phyloP scores from a whole-genome alignment of 164 flowering plant genomes.

The Tetrastigma voinierianum region DNA sequence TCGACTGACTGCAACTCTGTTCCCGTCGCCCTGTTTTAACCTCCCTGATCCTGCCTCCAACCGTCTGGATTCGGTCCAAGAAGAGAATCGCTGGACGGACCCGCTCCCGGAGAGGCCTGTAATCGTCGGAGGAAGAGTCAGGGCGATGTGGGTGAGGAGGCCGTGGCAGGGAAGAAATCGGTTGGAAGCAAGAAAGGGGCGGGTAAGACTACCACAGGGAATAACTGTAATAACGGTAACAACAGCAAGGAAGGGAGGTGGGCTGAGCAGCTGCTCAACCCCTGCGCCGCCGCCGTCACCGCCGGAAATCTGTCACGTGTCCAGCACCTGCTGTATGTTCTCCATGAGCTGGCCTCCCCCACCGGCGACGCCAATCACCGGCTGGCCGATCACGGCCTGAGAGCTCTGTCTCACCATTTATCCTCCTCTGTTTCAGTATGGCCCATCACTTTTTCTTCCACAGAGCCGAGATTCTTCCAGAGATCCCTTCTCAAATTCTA shows the following conservation, averaged over 20 bases:
- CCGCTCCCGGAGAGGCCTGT: slow-evolving; percentile 12
- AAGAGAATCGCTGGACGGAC: slow-evolving; percentile 35
- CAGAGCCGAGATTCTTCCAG: slow-evolving; percentile 56
- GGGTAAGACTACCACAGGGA: slow-evolving; percentile 21
- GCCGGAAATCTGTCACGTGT: slow-evolving; percentile 48
- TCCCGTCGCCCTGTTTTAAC: background rate
- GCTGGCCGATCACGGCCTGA: slow-evolving; percentile 62
- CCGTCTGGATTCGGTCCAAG: slow-evolving; percentile 35
- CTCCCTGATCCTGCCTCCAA: slow-evolving; percentile 5
- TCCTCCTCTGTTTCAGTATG: slow-evolving; percentile 21
- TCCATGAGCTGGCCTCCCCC: slow-evolving; percentile 61
- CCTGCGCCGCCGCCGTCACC: slow-evolving; percentile 65
- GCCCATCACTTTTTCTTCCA: slow-evolving; percentile 39
- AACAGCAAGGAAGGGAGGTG: slow-evolving; percentile 65
- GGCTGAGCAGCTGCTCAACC: slow-evolving; percentile 84
- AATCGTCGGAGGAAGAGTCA: slow-evolving; percentile 22
- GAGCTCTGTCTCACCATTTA: slow-evolving; percentile 48
- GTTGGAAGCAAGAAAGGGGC: slow-evolving; percentile 29
- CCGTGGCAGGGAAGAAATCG: slow-evolving; percentile 25
- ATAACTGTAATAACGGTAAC: slow-evolving; percentile 31
- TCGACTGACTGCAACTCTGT: slow-evolving; percentile 18
- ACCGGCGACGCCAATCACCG: slow-evolving; percentile 77
- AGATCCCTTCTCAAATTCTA: slow-evolving; percentile 53
- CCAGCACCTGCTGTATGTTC: slow-evolving; percentile 68
- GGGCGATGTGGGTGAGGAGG: slow-evolving; percentile 22